These are phyloP conservation scores for Ambrosiella cleistominuta DNA, from an alignment of 2,329 filamentous ascomycete genomes.

Conservation along the genomic window DNA sequence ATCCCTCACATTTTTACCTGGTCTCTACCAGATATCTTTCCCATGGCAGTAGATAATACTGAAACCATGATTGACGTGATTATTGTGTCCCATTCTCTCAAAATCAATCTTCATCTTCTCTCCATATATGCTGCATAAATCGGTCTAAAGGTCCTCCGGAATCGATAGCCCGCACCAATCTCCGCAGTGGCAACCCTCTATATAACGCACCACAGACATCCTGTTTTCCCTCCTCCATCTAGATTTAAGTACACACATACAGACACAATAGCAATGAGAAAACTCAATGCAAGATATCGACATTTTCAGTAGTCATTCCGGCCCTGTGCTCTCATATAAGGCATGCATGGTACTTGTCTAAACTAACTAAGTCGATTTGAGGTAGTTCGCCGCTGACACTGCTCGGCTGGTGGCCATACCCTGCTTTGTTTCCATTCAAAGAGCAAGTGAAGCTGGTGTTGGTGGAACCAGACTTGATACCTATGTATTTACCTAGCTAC, in stretches of 20 bases:
- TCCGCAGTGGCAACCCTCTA: too few species aligned
- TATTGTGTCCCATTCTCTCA: background rate
- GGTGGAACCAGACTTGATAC: too few species aligned
- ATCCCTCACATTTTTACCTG: background rate
- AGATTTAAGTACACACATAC: background rate
- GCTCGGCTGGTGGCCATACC: background rate
- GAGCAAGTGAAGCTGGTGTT: background rate
- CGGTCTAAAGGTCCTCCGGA: too few species aligned
- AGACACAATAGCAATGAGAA: background rate
- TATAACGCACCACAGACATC: background rate
- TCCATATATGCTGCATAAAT: too few species aligned
- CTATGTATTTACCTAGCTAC: too few species aligned
- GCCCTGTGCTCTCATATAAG: background rate
- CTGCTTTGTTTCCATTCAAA: background rate
- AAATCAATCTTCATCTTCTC: background rate
- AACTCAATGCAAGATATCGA: slow-evolving; percentile 2
- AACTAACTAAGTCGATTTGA: too few species aligned
- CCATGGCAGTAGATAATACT: background rate
- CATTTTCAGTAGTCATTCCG: background rate
- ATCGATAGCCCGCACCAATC: too few species aligned
- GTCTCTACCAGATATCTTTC: background rate
- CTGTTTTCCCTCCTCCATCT: background rate
- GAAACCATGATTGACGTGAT: background rate
- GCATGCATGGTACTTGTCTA: background rate
- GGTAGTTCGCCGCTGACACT: background rate